phyloP scores from a whole-genome alignment of 2,329 filamentous ascomycete genomes.

The Daldinia sp. region DNA sequence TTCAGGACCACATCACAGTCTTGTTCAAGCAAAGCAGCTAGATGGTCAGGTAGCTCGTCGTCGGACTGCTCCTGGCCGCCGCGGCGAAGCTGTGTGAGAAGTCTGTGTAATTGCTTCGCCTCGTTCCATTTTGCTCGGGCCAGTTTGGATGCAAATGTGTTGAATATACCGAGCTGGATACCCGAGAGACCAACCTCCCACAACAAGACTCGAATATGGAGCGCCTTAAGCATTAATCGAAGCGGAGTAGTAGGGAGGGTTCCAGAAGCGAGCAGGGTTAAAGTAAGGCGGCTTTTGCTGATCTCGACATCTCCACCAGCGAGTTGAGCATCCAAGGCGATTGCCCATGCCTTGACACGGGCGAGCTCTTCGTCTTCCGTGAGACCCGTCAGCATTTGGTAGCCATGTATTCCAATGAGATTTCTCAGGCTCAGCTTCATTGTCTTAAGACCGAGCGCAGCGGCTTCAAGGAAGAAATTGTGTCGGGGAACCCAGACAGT shows the following conservation, averaged over 20 bases:
- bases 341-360: slow-evolving; percentile 89
- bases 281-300: slow-evolving; percentile 82
- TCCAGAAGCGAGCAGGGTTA: slow-evolving; percentile 87
- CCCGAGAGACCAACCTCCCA: slow-evolving; percentile 77
- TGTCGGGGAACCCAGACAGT: slow-evolving; percentile 91
- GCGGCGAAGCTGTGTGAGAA: slow-evolving; percentile 55
- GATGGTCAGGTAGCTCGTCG: slow-evolving; percentile 77
- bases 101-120: slow-evolving; percentile 70
- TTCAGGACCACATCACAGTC: slow-evolving; percentile 85
- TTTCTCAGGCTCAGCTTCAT: slow-evolving; percentile 83
- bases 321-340: slow-evolving; percentile 90
- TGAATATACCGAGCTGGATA: slow-evolving; percentile 69
- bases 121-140: slow-evolving; percentile 83
- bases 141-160: slow-evolving; percentile 75
- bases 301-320: slow-evolving; percentile 90
- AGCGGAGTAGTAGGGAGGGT: slow-evolving; percentile 85
- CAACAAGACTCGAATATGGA: slow-evolving; percentile 88
- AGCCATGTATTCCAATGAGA: slow-evolving; percentile 77
- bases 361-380: slow-evolving; percentile 87
- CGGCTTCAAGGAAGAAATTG: slow-evolving; percentile 84
- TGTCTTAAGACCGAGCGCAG: slow-evolving; percentile 81
- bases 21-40: slow-evolving; percentile 77
- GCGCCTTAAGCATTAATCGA: slow-evolving; percentile 87
- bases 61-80: slow-evolving; percentile 58
- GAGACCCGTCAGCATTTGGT: slow-evolving; percentile 79